Conservation (phyloP, 192 early-diverging fungal genomes). For the Bifiguratus adelaidae region DNA sequence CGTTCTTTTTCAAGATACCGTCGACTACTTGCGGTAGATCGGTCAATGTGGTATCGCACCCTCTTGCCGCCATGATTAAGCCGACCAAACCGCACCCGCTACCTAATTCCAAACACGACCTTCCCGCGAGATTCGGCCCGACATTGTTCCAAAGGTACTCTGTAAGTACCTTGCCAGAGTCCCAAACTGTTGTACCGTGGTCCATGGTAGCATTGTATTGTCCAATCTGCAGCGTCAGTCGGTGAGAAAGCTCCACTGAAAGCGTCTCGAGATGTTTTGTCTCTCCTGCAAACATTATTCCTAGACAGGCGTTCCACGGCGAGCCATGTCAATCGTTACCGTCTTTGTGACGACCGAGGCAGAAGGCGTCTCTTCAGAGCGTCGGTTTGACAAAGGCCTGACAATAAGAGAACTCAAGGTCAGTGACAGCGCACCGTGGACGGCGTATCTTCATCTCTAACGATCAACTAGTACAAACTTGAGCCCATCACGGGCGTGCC, state of each 20-base stretch:
- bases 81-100: slow-evolving; percentile 21
- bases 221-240: slow-evolving; percentile 4
- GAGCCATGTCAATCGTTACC: slow-evolving; percentile 68
- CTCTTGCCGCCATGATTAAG: slow-evolving; percentile 12
- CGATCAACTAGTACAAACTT: slow-evolving; percentile 49
- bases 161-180: slow-evolving; percentile 8
- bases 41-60: slow-evolving; percentile 11
- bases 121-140: background rate
- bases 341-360: slow-evolving; percentile 67
- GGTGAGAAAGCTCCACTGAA: too few species aligned
- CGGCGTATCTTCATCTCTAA: background rate
- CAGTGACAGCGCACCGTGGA: background rate
- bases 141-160: slow-evolving; percentile 7
- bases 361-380: slow-evolving; percentile 72
- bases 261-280: too few species aligned
- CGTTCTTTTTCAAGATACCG: slow-evolving; percentile 7
- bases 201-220: slow-evolving; percentile 16
- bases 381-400: slow-evolving; percentile 70
- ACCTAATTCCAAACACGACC: slow-evolving; percentile 16
- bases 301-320: too few species aligned
- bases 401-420: slow-evolving; percentile 68
- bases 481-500: slow-evolving; percentile 91
- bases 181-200: slow-evolving; percentile 23
- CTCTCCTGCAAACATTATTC: too few species aligned
- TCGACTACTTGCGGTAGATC: slow-evolving; percentile 16